A percentile compares a stretch with the other conserved stretches of the same genome.
phyloP scores from a whole-genome alignment of 345 rosid species.

The Fremontodendron californicum region DNA sequence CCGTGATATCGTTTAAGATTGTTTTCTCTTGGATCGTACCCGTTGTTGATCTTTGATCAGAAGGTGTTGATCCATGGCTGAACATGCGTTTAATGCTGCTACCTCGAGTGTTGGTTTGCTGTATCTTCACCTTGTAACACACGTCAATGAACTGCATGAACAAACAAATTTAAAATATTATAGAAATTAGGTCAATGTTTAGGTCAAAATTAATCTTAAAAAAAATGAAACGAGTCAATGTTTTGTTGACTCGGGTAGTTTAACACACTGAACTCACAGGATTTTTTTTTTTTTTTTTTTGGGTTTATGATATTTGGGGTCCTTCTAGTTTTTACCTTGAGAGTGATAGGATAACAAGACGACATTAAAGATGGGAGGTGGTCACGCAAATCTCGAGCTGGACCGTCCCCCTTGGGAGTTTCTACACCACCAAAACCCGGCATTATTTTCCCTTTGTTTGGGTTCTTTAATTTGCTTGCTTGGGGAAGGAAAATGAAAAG shows the following conservation, averaged over 20 bases:
- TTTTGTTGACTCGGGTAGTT: slow-evolving; percentile 18
- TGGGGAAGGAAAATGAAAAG: background rate
- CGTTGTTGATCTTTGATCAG: slow-evolving; percentile 25
- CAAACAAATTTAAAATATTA: background rate
- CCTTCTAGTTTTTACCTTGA: slow-evolving; percentile 42
- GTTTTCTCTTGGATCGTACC: slow-evolving; percentile 40
- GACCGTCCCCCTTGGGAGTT: slow-evolving; percentile 33
- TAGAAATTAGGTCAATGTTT: background rate
- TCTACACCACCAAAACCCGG: slow-evolving; percentile 29
- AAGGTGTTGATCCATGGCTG: slow-evolving; percentile 18
- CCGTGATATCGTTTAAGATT: slow-evolving; percentile 64
- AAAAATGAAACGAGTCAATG: slow-evolving; percentile 20
- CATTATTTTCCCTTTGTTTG: slow-evolving; percentile 23
- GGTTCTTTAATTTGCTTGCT: background rate
- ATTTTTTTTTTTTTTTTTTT: background rate
- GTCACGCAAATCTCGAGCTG: slow-evolving; percentile 43
- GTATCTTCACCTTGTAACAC: slow-evolving; percentile 48
- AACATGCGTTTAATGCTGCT: slow-evolving; percentile 35
- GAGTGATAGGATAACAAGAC: slow-evolving; percentile 64
- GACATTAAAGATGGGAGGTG: slow-evolving; percentile 46
- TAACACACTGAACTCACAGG: background rate
- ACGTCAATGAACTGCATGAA: slow-evolving; percentile 71
- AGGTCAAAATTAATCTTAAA: background rate
- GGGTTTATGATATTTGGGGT: too few relatives aligned
- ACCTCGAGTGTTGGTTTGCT: slow-evolving; percentile 21